Base-by-base conservation (phyloP, 495 filamentous ascomycete genomes). In the Annulohypoxylon bovei region DNA sequence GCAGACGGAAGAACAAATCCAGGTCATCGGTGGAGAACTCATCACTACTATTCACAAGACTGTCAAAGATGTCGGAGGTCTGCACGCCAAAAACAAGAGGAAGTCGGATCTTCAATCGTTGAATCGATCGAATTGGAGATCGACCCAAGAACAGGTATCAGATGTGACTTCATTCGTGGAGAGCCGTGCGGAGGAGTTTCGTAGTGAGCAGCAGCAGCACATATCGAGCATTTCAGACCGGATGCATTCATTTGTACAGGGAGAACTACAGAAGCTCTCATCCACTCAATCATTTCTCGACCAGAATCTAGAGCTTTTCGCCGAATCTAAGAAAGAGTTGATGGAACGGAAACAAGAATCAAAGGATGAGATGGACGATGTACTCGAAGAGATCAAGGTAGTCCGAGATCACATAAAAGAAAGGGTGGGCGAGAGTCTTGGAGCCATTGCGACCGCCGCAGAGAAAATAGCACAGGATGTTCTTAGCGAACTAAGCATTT, bases 311-410 rank as follows among this genome's bases (percentile, higher is more conserved):
- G 80, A 82, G 12, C 82, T 84, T 1, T 93, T 97, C 63, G 83
- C 89, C 27, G 80, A 82, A 30, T 90, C 88, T 12, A 89, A 92
- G 77, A 74, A 82, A 20, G 86, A 91, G 65, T 86, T 95, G 9
- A 85, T 89, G 30, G 81, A 83, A 14, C 90, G 95, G 71, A 91
- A 89, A 16, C 81, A 86, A 25, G 80, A 85, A 52, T 90, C 93
- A 2, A 93, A 92, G 71, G 89, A 94, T 57, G 91, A 95, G 62
- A 96, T 97, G 93, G 94, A 98, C 70, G 81, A 86, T 27, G 90
- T 97, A 22, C 86, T 99, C 3, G 94, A 95, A 70, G 95, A 96
- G 73, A 97, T 98, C 76, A 94, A 95, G 74, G 87, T 86, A 37
- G 84, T 98, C 27, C 87, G 95, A 22, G 91, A 97, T 78, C 90